Base-by-base conservation (phyloP, 352 stramenopile genomes). In the Albugo candida region DNA sequence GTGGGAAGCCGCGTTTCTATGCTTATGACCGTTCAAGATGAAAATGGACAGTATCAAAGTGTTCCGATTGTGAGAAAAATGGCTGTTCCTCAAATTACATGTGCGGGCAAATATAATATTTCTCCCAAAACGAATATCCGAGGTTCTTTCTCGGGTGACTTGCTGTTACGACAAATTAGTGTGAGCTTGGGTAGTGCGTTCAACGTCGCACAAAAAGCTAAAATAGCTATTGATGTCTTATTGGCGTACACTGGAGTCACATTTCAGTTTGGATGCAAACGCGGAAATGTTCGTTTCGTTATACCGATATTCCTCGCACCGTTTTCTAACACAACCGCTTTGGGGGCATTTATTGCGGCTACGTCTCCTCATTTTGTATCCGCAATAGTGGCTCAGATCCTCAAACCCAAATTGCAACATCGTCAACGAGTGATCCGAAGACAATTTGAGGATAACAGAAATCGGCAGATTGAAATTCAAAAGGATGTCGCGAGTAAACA, bases 261-360 rank as follows among this genome's bases (percentile, higher is more conserved):
- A 20, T 56, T 89, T 37, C 64, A 69, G 27, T 10, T 82, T 16
- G 75, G 73, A 41, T 84, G 86, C 51, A 82, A 73, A 18, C 71
- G 76, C 17, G 76, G 76, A 39, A 83, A 62, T 56, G 71, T 89
- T 13, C 73, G 76, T 21, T 89, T 89, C 37, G 76, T 85, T 19
- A 56, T 86, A 52, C 76, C 76, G 13, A 82, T 89, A 56, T 83
- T 83, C 54, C 48, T 89, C 40, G 77, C 73, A 10, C 76, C 76
- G 6, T 83, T 85, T 53, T 79, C 65, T 5, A 57, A 56, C 6
- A 61, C 83, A 45, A 71, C 66, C 1, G 73, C 71, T 13, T 82
- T 77, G 41, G 68, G 71, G 45, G 83, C 76, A 12, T 86, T 89
- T 45, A 68, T 65, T 46, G 73, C 70, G 2, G 76, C 76, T 12